A percentile compares a stretch with the other conserved stretches of the same genome.
These are phyloP conservation scores for Flaveria floridana DNA, from an alignment of 140 eudicot species.

Conservation along the genomic window DNA sequence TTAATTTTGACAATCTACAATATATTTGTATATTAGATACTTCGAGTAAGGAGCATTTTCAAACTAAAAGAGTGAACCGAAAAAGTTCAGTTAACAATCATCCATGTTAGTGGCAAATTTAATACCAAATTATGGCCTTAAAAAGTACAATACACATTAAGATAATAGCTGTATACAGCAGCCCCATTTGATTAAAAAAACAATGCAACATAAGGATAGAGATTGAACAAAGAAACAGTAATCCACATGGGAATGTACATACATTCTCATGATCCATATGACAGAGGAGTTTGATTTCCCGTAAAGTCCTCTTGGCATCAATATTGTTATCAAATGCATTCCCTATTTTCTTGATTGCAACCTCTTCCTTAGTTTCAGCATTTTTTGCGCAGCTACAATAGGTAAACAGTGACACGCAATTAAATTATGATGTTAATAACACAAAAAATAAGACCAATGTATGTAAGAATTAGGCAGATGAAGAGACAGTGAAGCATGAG, in stretches of 20 bases:
- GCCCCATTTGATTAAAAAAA: too few species aligned
- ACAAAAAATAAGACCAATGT: background rate
- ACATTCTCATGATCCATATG: constrained; percentile 95
- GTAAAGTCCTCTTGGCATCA: constrained; percentile 84
- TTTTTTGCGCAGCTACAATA: constrained; percentile 61
- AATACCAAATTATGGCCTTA: constrained; percentile 1
- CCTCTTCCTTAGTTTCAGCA: constrained; percentile 79
- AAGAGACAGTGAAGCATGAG: background rate
- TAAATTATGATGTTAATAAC: background rate
- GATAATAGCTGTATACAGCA: background rate
- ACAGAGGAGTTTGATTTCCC: constrained; percentile 85
- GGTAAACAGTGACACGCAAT: constrained; percentile 11
- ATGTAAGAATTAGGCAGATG: background rate
- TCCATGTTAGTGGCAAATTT: background rate
- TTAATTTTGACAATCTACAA: constrained; percentile 65
- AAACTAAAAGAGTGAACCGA: background rate
- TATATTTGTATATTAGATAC: constrained; percentile 7
- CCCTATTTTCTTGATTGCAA: constrained; percentile 84
- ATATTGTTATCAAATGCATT: constrained; percentile 83
- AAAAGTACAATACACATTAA: constrained; percentile 17
- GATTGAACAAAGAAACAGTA: constrained; percentile 6
- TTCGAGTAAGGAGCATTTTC: background rate
- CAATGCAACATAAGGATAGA: background rate
- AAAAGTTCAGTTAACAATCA: background rate
- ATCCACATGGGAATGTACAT: constrained; percentile 19